A percentile compares a stretch with the other conserved stretches of the same genome.
Conservation (phyloP, 1,284 basidiomycete species). For the Tremellales sp. region DNA sequence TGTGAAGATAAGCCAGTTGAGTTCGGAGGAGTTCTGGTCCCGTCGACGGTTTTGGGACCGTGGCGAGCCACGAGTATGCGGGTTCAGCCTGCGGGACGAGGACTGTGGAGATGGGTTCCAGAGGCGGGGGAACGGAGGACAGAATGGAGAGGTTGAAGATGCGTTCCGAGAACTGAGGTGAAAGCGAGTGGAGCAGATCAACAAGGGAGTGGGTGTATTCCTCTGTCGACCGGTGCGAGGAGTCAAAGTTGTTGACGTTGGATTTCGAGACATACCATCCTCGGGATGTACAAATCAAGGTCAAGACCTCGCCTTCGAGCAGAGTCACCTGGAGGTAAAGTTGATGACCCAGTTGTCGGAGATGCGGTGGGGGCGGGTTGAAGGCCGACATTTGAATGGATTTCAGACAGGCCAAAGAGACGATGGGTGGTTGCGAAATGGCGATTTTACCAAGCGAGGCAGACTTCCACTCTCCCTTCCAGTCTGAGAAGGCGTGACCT, state of each 20-base stretch:
- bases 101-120: slow-evolving; percentile 49
- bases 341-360: slow-evolving; percentile 55
- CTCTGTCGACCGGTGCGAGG: slow-evolving; percentile 42
- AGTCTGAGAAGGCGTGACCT: slow-evolving; percentile 48
- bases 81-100: slow-evolving; percentile 55
- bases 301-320: slow-evolving; percentile 55
- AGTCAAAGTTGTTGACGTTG: slow-evolving; percentile 50
- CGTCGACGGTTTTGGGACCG: slow-evolving; percentile 41
- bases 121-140: slow-evolving; percentile 29
- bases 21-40: slow-evolving; percentile 54
- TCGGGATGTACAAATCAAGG: slow-evolving; percentile 53
- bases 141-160: slow-evolving; percentile 41
- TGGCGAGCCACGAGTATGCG: slow-evolving; percentile 55
- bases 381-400: slow-evolving; percentile 55
- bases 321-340: slow-evolving; percentile 55
- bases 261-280: slow-evolving; percentile 57
- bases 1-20: slow-evolving; percentile 57
- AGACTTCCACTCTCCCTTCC: slow-evolving; percentile 33
- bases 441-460: slow-evolving; percentile 40
- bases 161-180: slow-evolving; percentile 47
- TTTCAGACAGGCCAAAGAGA: slow-evolving; percentile 46
- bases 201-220: slow-evolving; percentile 52
- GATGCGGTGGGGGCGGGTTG: slow-evolving; percentile 57
- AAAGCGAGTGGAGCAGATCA: slow-evolving; percentile 53
- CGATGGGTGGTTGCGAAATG: slow-evolving; percentile 41